Conservation (phyloP, 2,329 filamentous ascomycete species). For the Cladophialophora immunda region DNA sequence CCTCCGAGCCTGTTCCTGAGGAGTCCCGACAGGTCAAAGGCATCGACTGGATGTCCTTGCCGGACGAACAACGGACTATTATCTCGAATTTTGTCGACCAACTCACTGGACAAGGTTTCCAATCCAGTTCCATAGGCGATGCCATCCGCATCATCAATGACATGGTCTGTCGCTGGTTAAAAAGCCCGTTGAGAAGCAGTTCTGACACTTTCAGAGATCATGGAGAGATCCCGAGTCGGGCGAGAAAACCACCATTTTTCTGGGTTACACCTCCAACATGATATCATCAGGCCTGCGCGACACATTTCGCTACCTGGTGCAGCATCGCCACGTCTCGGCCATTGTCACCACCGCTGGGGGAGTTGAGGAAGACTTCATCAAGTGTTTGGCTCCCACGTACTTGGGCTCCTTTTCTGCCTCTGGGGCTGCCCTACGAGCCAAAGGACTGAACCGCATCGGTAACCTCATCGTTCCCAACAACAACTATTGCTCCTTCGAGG, state of each 20-base stretch:
- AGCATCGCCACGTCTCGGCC: conserved; percentile 90
- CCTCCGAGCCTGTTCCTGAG: conserved; percentile 81
- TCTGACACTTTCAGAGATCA: conserved; percentile 65
- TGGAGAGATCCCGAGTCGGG: conserved; percentile 84
- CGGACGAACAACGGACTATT: conserved; percentile 75
- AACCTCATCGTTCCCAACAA: conserved; percentile 95
- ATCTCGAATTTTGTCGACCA: conserved; percentile 83
- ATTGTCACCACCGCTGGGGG: conserved; percentile 96
- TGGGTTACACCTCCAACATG: conserved; percentile 96
- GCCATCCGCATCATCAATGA: conserved; percentile 92
- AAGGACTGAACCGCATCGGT: conserved; percentile 93
- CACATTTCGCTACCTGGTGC: conserved; percentile 87
- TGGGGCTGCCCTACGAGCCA: conserved; percentile 79
- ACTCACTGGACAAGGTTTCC: conserved; percentile 87
- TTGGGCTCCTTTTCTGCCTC: conserved; percentile 82
- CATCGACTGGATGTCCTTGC: conserved; percentile 88
- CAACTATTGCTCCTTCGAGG: conserved; percentile 97
- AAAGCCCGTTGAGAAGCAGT: conserved; percentile 11
- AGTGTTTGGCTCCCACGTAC: conserved; percentile 94
- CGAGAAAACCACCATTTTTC: conserved; percentile 88
- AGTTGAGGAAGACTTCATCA: conserved; percentile 97
- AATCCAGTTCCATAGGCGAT: conserved; percentile 81
- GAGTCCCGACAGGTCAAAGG: conserved; percentile 84
- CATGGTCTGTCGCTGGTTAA: conserved; percentile 73
- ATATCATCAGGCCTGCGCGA: conserved; percentile 95